Percentiles rank a stretch among this genome's conserved stretches.
Conservation (phyloP, 2,329 filamentous ascomycete genomes). For the Lasiodiplodia hormozganensis region DNA sequence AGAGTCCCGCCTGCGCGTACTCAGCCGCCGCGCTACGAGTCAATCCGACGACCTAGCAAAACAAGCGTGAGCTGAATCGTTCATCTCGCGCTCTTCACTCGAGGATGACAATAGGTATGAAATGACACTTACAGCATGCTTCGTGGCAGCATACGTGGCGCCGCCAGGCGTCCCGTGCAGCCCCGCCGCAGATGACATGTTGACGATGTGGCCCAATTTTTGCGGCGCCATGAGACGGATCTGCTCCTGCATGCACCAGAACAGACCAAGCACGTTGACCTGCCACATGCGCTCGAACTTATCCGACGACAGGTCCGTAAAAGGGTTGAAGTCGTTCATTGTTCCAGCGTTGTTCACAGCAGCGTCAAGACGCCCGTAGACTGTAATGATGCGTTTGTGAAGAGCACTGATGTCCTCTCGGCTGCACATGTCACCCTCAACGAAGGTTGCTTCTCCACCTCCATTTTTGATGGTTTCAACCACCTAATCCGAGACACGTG, state of each 20-base stretch:
- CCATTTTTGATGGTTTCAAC: background rate
- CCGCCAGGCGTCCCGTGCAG: background rate
- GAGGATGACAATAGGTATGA: too few species aligned
- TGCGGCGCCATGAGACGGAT: background rate
- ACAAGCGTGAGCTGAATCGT: background rate
- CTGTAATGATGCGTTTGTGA: background rate
- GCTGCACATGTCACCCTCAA: background rate
- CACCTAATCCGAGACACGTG: background rate
- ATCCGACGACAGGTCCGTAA: background rate
- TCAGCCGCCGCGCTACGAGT: background rate
- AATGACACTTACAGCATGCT: background rate
- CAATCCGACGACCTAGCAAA: background rate
- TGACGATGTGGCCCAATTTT: background rate
- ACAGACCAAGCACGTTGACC: background rate
- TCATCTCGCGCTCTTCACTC: too few species aligned
- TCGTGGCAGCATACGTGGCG: background rate
- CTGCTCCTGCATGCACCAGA: conserved; percentile 9
- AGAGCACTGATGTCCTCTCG: background rate
- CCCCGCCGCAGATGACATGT: background rate
- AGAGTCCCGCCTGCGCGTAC: background rate
- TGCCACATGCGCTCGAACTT: background rate
- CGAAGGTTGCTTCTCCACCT: background rate
- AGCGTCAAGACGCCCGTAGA: background rate
- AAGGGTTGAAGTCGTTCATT: background rate
- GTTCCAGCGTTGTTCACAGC: conserved; percentile 5